Conservation (phyloP, 345 rosid species). For the Populus deltoides region DNA sequence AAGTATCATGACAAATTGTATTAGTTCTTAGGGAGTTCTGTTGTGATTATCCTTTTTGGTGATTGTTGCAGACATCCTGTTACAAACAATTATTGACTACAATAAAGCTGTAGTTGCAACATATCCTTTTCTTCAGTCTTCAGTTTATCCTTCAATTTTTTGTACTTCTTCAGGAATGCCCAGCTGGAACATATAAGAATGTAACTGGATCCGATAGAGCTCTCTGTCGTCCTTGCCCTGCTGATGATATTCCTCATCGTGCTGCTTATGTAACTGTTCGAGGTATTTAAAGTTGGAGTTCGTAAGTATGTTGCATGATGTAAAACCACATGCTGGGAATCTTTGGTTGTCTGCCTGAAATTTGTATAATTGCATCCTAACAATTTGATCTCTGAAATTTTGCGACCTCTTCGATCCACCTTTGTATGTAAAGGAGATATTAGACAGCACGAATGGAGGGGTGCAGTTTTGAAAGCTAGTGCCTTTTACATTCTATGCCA, state of each 20-base stretch:
- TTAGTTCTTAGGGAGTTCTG: neutral
- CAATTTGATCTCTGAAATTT: neutral
- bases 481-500: neutral
- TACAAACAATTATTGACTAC: neutral
- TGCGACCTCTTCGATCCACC: neutral
- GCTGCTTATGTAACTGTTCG: conserved; percentile 70
- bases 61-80: neutral
- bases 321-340: neutral
- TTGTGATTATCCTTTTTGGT: neutral
- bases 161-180: conserved; percentile 76
- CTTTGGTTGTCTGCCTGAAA: neutral
- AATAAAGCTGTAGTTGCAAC: neutral
- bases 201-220: conserved; percentile 74
- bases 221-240: conserved; percentile 80
- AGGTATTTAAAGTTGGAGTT: conserved; percentile 43
- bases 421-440: neutral
- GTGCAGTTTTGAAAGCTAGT: neutral
- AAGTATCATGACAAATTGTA: neutral
- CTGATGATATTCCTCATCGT: conserved; percentile 80
- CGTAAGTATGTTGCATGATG: neutral
- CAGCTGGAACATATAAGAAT: conserved; percentile 86
- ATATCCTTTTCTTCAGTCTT: neutral
- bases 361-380: neutral
- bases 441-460: neutral
- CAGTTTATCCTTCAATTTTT: neutral